Conservation (phyloP, 2,329 filamentous ascomycete genomes). For the Fusarium subglutinans region DNA sequence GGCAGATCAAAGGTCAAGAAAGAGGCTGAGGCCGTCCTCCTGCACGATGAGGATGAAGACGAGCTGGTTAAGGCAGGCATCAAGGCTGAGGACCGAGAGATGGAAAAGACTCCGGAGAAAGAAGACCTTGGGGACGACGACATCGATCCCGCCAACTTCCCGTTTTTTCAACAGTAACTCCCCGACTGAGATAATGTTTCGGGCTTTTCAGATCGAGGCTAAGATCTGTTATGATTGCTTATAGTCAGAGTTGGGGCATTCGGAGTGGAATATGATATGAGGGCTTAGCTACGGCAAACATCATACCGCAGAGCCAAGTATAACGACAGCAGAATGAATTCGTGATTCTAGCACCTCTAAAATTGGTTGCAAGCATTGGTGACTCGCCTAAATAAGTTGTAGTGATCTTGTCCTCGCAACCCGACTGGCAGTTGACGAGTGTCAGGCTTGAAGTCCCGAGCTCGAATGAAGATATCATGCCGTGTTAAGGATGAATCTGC, state of each 20-base stretch:
- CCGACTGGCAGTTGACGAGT: neutral
- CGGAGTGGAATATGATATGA: constrained; percentile 7
- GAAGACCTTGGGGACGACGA: constrained; percentile 8
- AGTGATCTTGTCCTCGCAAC: too few relatives aligned
- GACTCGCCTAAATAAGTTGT: neutral
- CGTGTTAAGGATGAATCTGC: neutral
- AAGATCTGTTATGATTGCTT: neutral
- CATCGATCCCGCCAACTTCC: constrained; percentile 3
- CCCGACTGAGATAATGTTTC: neutral
- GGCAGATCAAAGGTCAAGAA: constrained; percentile 36
- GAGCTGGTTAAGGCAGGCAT: constrained; percentile 13
- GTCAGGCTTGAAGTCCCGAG: neutral
- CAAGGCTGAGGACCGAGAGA: constrained; percentile 33
- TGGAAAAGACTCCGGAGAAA: constrained; percentile 31
- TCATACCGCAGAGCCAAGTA: constrained; percentile 9
- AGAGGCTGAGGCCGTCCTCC: constrained; percentile 24
- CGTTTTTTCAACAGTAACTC: constrained; percentile 8
- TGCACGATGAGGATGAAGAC: constrained; percentile 26
- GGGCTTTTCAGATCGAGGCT: neutral
- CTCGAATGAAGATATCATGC: neutral
- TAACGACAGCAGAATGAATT: constrained; percentile 2
- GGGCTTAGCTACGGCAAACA: neutral
- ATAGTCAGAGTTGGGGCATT: neutral
- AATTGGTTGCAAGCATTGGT: neutral
- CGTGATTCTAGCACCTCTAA: neutral